Percentiles rank a stretch among this genome's conserved stretches.
Conservation (phyloP, 805 yeast genomes). For the Kluyveromyces siamensis region DNA sequence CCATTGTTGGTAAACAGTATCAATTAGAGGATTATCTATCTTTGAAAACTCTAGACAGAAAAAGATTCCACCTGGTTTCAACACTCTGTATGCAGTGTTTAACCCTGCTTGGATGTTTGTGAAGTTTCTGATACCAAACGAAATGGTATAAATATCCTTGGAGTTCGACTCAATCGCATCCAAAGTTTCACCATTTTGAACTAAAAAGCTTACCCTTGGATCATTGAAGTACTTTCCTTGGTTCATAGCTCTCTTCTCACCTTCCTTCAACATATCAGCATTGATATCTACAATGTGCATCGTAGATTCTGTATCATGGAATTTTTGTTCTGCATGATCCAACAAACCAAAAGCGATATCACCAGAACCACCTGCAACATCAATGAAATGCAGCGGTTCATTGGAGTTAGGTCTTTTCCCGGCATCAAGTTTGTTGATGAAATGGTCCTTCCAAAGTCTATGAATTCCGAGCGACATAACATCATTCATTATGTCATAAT, state of each 20-base stretch:
- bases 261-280: slow-evolving; percentile 92
- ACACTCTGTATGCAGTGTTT: slow-evolving; percentile 88
- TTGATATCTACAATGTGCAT: slow-evolving; percentile 95
- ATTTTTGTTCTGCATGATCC: slow-evolving; percentile 77
- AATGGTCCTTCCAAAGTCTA: slow-evolving; percentile 89
- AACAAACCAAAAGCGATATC: slow-evolving; percentile 93
- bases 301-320: slow-evolving; percentile 62
- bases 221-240: slow-evolving; percentile 45
- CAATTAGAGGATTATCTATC: slow-evolving; percentile 71
- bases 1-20: slow-evolving; percentile 75
- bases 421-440: slow-evolving; percentile 81
- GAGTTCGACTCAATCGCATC: slow-evolving; percentile 79
- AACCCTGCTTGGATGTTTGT: slow-evolving; percentile 91
- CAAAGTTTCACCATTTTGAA: slow-evolving; percentile 87
- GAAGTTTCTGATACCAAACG: slow-evolving; percentile 95
- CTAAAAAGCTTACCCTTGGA: slow-evolving; percentile 65
- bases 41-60: slow-evolving; percentile 94
- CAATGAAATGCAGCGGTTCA: slow-evolving; percentile 77
- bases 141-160: slow-evolving; percentile 91
- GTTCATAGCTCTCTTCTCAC: slow-evolving; percentile 61
- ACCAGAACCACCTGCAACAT: slow-evolving; percentile 98
- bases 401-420: slow-evolving; percentile 80
- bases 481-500: slow-evolving; percentile 95
- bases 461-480: slow-evolving; percentile 96
- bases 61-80: slow-evolving; percentile 96